Evolutionary conservation across 1,284 basidiomycete genomes (phyloP).

Genomic region (Cerioporus squamosus): DNA sequence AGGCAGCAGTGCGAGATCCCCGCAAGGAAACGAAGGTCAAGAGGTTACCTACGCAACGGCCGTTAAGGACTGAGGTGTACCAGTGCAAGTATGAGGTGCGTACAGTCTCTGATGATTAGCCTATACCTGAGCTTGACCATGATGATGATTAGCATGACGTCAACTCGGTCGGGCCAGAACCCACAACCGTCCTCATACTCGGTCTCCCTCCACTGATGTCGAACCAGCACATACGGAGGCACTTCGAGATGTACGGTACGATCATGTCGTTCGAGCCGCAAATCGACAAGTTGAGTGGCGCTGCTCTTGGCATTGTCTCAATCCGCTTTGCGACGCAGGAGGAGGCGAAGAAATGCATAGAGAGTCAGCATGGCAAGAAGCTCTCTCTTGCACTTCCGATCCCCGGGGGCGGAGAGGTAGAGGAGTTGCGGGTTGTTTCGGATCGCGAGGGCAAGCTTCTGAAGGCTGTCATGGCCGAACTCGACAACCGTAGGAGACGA

Average conservation of each 20-base stretch:
- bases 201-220: slow-evolving; percentile 77
- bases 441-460: slow-evolving; percentile 65
- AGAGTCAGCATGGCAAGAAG: slow-evolving; percentile 61
- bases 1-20: slow-evolving; percentile 57
- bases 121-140: slow-evolving; percentile 7
- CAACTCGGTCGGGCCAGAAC: slow-evolving; percentile 76
- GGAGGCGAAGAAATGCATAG: slow-evolving; percentile 66
- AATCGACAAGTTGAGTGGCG: slow-evolving; percentile 81
- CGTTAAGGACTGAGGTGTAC: slow-evolving; percentile 49
- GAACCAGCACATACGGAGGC: slow-evolving; percentile 65
- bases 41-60: slow-evolving; percentile 38
- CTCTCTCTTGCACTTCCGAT: slow-evolving; percentile 36
- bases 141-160: slow-evolving; percentile 68
- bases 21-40: slow-evolving; percentile 49
- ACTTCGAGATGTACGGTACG: slow-evolving; percentile 72
- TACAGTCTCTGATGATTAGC: slow-evolving; percentile 16
- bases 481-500: slow-evolving; percentile 57
- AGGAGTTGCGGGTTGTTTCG: slow-evolving; percentile 58
- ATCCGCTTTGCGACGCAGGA: slow-evolving; percentile 69
- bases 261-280: slow-evolving; percentile 80
- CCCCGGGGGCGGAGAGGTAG: slow-evolving; percentile 35
- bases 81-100: slow-evolving; percentile 67
- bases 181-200: slow-evolving; percentile 78
- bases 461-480: slow-evolving; percentile 61
- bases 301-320: slow-evolving; percentile 82